A percentile compares a stretch with the other conserved stretches of the same genome.
Conservation (phyloP, 805 yeast species). For the Barnettozyma vustinii region DNA sequence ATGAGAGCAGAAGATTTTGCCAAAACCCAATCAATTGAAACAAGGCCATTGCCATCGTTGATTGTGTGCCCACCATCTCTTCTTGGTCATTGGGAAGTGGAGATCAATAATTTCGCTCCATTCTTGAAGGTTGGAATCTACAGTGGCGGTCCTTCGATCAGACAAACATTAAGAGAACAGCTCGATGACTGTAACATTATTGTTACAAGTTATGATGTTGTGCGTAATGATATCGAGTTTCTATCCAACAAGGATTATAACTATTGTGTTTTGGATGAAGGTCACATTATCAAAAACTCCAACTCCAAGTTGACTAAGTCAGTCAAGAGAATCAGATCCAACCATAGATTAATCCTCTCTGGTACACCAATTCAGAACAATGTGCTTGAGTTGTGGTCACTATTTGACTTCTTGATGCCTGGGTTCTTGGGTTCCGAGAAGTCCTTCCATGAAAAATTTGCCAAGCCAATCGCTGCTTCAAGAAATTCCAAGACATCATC, state of each 20-base stretch:
- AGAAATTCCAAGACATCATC: constrained; percentile 83
- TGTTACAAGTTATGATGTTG: constrained; percentile 94
- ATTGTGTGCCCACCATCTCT: constrained; percentile 95
- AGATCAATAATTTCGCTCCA: constrained; percentile 84
- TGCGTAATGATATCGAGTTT: constrained; percentile 79
- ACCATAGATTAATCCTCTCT: constrained; percentile 84
- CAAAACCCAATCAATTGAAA: constrained; percentile 56
- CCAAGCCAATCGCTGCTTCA: constrained; percentile 96
- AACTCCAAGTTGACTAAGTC: constrained; percentile 83
- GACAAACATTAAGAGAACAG: constrained; percentile 50
- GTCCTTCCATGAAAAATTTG: constrained; percentile 88
- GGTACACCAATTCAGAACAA: constrained; percentile 99
- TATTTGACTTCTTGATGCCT: constrained; percentile 97
- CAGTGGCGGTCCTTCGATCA: constrained; percentile 84
- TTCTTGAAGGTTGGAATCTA: constrained; percentile 76
- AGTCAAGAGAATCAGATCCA: constrained; percentile 76
- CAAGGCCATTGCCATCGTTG: constrained; percentile 73
- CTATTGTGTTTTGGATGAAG: constrained; percentile 95
- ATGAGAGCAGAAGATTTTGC: constrained; percentile 65
- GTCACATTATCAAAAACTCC: constrained; percentile 93
- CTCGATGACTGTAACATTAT: constrained; percentile 69
- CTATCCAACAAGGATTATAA: constrained; percentile 65
- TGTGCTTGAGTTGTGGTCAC: constrained; percentile 94
- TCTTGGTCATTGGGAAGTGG: constrained; percentile 99
- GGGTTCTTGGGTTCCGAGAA: constrained; percentile 96